phyloP scores from a whole-genome alignment of 805 yeast genomes.

The Candida railenensis region DNA sequence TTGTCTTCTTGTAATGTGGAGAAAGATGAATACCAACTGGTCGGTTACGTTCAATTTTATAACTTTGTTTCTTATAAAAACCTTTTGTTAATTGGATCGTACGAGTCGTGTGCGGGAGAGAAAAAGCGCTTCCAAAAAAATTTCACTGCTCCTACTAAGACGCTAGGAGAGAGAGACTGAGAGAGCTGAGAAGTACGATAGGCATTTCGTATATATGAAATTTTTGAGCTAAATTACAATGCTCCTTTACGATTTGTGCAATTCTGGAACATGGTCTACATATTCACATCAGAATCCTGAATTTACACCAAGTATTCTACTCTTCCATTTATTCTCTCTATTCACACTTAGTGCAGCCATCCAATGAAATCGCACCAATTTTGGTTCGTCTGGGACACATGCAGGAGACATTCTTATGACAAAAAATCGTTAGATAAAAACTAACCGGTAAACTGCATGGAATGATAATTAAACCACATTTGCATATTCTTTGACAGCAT shows the following conservation, averaged over 20 bases:
- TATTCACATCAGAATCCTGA: too few relatives aligned
- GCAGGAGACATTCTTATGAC: background rate
- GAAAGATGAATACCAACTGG: background rate
- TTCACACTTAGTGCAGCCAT: background rate
- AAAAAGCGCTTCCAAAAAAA: background rate
- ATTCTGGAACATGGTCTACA: too few relatives aligned
- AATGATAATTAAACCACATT: background rate
- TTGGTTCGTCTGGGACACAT: background rate
- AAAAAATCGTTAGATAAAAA: too few relatives aligned
- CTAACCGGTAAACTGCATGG: background rate
- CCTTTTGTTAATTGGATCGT: conserved; percentile 9
- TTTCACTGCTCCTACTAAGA: background rate
- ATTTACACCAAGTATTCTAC: too few relatives aligned
- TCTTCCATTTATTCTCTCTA: background rate
- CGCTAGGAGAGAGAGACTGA: background rate
- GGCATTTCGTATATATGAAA: too few relatives aligned
- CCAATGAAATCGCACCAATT: conserved; percentile 11
- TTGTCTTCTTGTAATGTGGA: background rate
- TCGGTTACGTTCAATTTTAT: background rate
- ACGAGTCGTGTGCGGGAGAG: conserved; percentile 6
- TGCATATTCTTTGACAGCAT: background rate
- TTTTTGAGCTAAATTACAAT: too few relatives aligned
- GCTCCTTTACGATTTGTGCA: too few relatives aligned
- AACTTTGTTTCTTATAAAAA: conserved; percentile 6
- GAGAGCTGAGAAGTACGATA: too few relatives aligned